phyloP scores from a whole-genome alignment of 2,329 filamentous ascomycete species.

The Beauveria sp. region DNA sequence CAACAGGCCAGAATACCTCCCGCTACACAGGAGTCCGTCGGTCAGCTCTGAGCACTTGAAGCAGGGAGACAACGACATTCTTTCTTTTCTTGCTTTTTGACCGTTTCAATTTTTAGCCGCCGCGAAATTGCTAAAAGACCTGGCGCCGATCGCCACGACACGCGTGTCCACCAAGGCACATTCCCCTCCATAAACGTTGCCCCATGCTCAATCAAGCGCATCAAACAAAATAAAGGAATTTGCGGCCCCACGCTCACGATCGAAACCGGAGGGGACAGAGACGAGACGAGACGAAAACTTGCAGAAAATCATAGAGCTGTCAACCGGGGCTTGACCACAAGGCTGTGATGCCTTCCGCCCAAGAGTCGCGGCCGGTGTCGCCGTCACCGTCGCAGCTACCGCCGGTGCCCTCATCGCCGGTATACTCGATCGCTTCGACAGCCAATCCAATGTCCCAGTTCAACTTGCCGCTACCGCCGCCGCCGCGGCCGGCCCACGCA shows the following conservation, averaged over 20 bases:
- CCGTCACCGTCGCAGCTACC: slow-evolving; percentile 51
- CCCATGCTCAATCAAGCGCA: neutral
- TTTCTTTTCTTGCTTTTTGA: neutral
- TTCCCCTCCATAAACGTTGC: neutral
- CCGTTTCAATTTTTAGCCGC: neutral
- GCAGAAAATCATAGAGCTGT: neutral
- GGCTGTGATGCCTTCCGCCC: slow-evolving; percentile 25
- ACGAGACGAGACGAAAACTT: neutral
- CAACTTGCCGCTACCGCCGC: slow-evolving; percentile 53
- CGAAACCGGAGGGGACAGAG: neutral
- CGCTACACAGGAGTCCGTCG: neutral
- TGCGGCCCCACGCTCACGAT: neutral
- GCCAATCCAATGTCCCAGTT: slow-evolving; percentile 52
- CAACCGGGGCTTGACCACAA: neutral
- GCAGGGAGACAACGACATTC: neutral
- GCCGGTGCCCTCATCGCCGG: slow-evolving; percentile 54
- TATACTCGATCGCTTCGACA: slow-evolving; percentile 57
- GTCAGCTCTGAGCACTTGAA: neutral
- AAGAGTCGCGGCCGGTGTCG: slow-evolving; percentile 32
- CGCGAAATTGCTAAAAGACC: neutral
- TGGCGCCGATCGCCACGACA: neutral
- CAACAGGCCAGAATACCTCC: slow-evolving; percentile 1
- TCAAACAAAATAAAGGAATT: slow-evolving; percentile 7
- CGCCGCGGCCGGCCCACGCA: slow-evolving; percentile 48
- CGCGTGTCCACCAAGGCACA: neutral